phyloP scores from a whole-genome alignment of 2,329 filamentous ascomycete genomes.

The Trichoderma pleuroti region DNA sequence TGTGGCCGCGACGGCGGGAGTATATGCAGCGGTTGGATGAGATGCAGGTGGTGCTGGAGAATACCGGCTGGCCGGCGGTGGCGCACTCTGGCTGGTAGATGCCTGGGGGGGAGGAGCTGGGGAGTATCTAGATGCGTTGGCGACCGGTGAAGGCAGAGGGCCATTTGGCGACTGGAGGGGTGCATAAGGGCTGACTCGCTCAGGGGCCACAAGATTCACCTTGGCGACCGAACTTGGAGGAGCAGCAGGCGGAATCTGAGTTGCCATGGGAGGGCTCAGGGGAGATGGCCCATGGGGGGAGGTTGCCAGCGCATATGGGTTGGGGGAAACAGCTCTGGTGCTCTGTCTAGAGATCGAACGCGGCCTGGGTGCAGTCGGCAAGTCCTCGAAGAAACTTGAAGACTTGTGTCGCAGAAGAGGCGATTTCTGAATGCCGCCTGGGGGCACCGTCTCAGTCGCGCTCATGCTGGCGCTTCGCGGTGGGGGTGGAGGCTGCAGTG shows the following conservation, averaged over 20 bases:
- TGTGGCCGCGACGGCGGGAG: conserved; percentile 33
- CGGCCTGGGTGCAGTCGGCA: conserved; percentile 62
- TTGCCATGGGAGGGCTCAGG: conserved; percentile 24
- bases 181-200: conserved; percentile 53
- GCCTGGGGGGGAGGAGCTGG: conserved; percentile 49
- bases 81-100: conserved; percentile 39
- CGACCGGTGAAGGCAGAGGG: conserved; percentile 33
- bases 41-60: conserved; percentile 44
- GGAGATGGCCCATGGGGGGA: conserved; percentile 27
- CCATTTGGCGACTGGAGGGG: conserved; percentile 37
- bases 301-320: conserved; percentile 19
- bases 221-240: conserved; percentile 17
- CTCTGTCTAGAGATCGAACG: conserved; percentile 57
- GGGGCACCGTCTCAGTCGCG: conserved; percentile 28
- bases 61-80: conserved; percentile 49
- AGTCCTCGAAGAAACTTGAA: conserved; percentile 72
- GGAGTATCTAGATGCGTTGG: conserved; percentile 55
- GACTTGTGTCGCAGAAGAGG: conserved; percentile 40
- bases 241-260: conserved; percentile 26
- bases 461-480: conserved; percentile 62
- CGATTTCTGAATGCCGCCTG: conserved; percentile 31
- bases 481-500: conserved; percentile 44
- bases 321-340: conserved; percentile 42
- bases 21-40: conserved; percentile 43
- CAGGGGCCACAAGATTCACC: conserved; percentile 50